Conservation (phyloP, 306 rosid species). For the Mimosa bimucronata region DNA sequence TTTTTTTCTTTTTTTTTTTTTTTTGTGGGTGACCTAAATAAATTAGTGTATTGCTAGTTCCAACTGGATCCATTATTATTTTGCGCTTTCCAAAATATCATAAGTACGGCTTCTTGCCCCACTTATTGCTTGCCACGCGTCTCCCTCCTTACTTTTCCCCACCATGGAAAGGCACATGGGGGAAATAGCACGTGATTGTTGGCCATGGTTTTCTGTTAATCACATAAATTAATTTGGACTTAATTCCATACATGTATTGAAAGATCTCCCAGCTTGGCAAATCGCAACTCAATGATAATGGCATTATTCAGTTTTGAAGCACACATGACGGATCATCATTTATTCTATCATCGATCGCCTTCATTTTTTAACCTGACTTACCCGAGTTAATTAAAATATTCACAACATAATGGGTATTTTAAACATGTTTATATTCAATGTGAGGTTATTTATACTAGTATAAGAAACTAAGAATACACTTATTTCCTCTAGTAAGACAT, state of each 20-base stretch:
- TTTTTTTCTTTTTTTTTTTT: too few relatives aligned
- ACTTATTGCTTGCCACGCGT: constrained; percentile 2
- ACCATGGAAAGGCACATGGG: not conserved
- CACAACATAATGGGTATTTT: too few relatives aligned
- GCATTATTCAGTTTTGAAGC: not conserved
- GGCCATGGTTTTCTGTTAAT: not conserved
- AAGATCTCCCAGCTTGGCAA: constrained; percentile 31
- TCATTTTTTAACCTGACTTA: too few relatives aligned
- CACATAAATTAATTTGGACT: not conserved
- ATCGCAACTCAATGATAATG: constrained; percentile 17
- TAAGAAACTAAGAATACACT: too few relatives aligned
- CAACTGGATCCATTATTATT: not conserved
- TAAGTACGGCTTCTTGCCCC: not conserved
- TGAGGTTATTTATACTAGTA: too few relatives aligned
- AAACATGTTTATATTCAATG: too few relatives aligned
- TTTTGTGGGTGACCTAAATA: too few relatives aligned
- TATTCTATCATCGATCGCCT: not conserved
- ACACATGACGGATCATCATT: not conserved
- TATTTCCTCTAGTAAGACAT: too few relatives aligned
- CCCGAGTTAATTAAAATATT: not conserved
- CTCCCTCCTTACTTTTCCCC: not conserved
- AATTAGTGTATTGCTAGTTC: not conserved
- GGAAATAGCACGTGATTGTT: not conserved
- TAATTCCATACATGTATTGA: not conserved
- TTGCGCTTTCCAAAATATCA: not conserved